A percentile compares a stretch with the other conserved stretches of the same genome.
Conservation (phyloP, 2,329 filamentous ascomycete species). For the Alternaria triticina region DNA sequence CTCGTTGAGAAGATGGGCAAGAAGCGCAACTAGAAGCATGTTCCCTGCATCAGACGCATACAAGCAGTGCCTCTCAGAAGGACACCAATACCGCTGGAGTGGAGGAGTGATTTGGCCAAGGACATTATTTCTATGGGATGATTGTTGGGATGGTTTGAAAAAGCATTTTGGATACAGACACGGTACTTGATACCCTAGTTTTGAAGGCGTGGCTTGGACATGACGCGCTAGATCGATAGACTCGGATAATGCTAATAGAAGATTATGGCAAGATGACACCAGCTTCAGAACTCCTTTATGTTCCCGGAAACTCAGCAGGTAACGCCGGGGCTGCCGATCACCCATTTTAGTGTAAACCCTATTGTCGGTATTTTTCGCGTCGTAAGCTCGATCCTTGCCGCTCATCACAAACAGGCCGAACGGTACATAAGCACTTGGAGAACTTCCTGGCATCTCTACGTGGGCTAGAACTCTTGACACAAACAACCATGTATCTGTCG, state of each 20-base stretch:
- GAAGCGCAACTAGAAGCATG: conserved; percentile 38
- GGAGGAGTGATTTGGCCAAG: not conserved
- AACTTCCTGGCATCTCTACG: not conserved
- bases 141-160: not conserved
- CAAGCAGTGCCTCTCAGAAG: not conserved
- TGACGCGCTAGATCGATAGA: not conserved
- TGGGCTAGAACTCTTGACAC: not conserved
- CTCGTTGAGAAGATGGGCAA: conserved; percentile 34
- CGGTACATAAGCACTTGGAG: not conserved
- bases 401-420: not conserved
- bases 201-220: not conserved
- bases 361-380: not conserved
- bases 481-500: not conserved
- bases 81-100: not conserved
- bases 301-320: not conserved
- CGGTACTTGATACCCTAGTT: conserved; percentile 5
- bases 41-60: not conserved
- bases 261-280: not conserved
- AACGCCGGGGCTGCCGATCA: not conserved
- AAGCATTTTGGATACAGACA: not conserved
- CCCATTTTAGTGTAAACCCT: not conserved
- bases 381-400: conserved; percentile 1
- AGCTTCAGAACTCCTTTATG: not conserved
- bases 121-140: not conserved
- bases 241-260: conserved; percentile 7